phyloP scores from a whole-genome alignment of 768 basidiomycete genomes.

The Calocera viscosa region DNA sequence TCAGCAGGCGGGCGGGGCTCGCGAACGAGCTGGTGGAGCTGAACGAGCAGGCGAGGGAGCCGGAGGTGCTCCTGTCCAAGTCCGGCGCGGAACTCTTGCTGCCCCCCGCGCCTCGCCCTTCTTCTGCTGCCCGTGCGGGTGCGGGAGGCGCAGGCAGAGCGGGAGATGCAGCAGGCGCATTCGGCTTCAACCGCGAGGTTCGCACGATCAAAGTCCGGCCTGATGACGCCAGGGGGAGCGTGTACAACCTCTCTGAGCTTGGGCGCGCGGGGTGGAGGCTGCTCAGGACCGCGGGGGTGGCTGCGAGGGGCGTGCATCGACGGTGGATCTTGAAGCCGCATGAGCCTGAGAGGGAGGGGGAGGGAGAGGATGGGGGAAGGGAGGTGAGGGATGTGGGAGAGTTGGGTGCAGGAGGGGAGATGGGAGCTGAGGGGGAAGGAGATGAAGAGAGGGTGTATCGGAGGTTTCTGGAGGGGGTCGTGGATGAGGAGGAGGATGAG shows the following conservation, averaged over 20 bases:
- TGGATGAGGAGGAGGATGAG: background rate
- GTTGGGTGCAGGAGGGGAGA: background rate
- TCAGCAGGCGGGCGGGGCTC: background rate
- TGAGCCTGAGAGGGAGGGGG: background rate
- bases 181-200: background rate
- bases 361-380: background rate
- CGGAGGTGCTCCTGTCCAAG: background rate
- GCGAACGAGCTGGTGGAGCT: background rate
- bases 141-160: too few species aligned
- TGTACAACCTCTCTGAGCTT: background rate
- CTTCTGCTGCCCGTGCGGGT: too few species aligned
- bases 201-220: background rate
- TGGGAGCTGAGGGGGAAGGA: background rate
- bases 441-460: background rate
- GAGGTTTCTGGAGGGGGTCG: background rate
- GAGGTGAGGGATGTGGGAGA: background rate
- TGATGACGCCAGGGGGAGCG: background rate
- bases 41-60: background rate
- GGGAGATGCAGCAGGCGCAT: background rate
- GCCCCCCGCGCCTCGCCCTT: background rate
- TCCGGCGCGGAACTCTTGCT: background rate
- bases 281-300: background rate
- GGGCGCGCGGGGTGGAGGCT: background rate
- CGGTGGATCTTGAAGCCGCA: background rate
- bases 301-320: background rate